These are phyloP conservation scores for Hanseniaspora hatyaiensis DNA, from an alignment of 805 yeast genomes.

Conservation along the genomic window DNA sequence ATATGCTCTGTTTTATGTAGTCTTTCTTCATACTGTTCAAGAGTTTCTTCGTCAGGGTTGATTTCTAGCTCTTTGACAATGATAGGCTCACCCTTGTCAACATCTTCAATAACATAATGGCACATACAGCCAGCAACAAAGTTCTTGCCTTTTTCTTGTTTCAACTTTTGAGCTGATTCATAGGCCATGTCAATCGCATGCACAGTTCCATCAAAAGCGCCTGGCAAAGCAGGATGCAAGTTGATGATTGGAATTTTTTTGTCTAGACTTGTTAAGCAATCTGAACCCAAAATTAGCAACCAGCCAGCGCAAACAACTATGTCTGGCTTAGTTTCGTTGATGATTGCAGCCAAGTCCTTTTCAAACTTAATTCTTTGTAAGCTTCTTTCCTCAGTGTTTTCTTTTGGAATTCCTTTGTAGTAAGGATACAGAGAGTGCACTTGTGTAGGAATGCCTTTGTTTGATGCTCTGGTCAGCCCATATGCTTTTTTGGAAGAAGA, in stretches of 20 bases:
- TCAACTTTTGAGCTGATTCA: slow-evolving; percentile 70
- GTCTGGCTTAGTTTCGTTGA: slow-evolving; percentile 58
- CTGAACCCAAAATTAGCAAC: slow-evolving; percentile 82
- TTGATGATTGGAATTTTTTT: slow-evolving; percentile 71
- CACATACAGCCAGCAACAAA: slow-evolving; percentile 90
- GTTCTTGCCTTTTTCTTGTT: slow-evolving; percentile 32
- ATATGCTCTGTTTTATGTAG: slow-evolving; percentile 77
- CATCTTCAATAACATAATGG: slow-evolving; percentile 91
- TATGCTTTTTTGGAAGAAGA: slow-evolving; percentile 80
- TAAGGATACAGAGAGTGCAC: slow-evolving; percentile 63
- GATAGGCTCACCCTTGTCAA: slow-evolving; percentile 85
- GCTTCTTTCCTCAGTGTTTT: slow-evolving; percentile 45
- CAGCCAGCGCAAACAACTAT: slow-evolving; percentile 96
- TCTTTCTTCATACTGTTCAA: slow-evolving; percentile 69
- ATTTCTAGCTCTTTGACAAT: slow-evolving; percentile 69
- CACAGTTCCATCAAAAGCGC: slow-evolving; percentile 84
- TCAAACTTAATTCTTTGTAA: slow-evolving; percentile 63
- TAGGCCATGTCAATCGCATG: slow-evolving; percentile 95
- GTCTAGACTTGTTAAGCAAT: slow-evolving; percentile 54
- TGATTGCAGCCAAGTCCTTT: slow-evolving; percentile 58
- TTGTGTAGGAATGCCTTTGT: slow-evolving; percentile 56
- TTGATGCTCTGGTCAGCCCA: slow-evolving; percentile 69
- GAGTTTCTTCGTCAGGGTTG: slow-evolving; percentile 49
- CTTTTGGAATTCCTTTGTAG: slow-evolving; percentile 64
- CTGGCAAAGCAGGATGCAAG: slow-evolving; percentile 94